A percentile compares a stretch with the other conserved stretches of the same genome.
Conservation (phyloP, 2,329 filamentous ascomycete species). For the Colletotrichum sidae region DNA sequence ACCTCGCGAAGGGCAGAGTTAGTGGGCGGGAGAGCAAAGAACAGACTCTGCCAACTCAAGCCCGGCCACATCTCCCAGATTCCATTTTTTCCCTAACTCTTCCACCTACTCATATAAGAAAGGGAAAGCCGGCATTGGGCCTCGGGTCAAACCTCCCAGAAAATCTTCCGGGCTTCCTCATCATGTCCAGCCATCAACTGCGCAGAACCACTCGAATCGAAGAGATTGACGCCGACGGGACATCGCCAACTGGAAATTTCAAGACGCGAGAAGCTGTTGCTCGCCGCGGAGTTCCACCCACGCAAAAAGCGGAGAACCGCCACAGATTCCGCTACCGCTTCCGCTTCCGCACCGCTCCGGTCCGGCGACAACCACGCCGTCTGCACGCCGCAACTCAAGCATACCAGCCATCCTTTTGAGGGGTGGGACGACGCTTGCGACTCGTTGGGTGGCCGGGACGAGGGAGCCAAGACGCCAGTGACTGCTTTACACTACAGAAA, state of each 20-base stretch:
- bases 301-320: slow-evolving; percentile 35
- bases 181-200: slow-evolving; percentile 20
- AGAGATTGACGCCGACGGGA: not conserved
- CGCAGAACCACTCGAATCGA: slow-evolving; percentile 29
- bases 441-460: slow-evolving; percentile 4
- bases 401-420: not conserved
- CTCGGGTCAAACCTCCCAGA: not conserved
- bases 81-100: not conserved
- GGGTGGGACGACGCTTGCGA: no score
- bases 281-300: slow-evolving; percentile 40
- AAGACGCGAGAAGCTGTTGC: slow-evolving; percentile 31
- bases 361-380: slow-evolving; percentile 26
- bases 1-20: not conserved
- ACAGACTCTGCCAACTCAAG: not conserved
- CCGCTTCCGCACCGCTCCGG: slow-evolving; percentile 27
- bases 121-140: slow-evolving; percentile 5
- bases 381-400: not conserved
- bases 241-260: slow-evolving; percentile 7
- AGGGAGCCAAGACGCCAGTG: not conserved
- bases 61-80: slow-evolving; percentile 3
- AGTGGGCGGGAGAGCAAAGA: not conserved
- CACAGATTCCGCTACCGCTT: slow-evolving; percentile 23
- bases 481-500: no score
- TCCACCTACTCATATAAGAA: slow-evolving; percentile 17
- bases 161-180: slow-evolving; percentile 20